Evolutionary conservation across 2,329 filamentous ascomycete species (phyloP).

Genomic region (Cercospora sesami): DNA sequence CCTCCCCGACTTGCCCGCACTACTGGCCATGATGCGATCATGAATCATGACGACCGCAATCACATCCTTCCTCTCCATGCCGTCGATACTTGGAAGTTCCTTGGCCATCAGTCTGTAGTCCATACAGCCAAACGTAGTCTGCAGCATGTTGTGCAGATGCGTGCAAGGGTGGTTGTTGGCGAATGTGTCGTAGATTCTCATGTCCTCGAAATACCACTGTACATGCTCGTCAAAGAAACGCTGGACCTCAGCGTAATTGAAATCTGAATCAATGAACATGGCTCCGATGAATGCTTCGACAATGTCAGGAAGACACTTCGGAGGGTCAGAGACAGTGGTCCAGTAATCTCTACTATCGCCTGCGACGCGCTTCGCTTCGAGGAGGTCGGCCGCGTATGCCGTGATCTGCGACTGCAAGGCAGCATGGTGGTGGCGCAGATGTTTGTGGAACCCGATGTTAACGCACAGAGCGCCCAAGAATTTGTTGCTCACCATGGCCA

Average conservation of each 20-base stretch:
- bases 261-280: constrained; percentile 84
- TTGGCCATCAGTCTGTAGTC: constrained; percentile 58
- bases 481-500: constrained; percentile 98
- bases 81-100: constrained; percentile 53
- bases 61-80: constrained; percentile 48
- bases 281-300: constrained; percentile 88
- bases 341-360: constrained; percentile 66
- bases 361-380: constrained; percentile 52
- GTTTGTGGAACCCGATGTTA: constrained; percentile 71
- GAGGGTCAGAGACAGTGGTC: constrained; percentile 62
- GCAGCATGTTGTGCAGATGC: constrained; percentile 64
- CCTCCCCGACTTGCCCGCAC: constrained; percentile 61
- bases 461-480: constrained; percentile 84
- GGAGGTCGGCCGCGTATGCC: constrained; percentile 59
- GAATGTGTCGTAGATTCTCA: constrained; percentile 82
- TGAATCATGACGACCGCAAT: constrained; percentile 77
- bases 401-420: constrained; percentile 54
- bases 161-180: constrained; percentile 81
- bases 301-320: constrained; percentile 80
- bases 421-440: constrained; percentile 59
- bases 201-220: constrained; percentile 77
- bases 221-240: constrained; percentile 76
- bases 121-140: constrained; percentile 64
- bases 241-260: constrained; percentile 71
- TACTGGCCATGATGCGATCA: constrained; percentile 63